Evolutionary conservation across 2,329 filamentous ascomycete species (phyloP).

Genomic region (Bipolaris victoriae): DNA sequence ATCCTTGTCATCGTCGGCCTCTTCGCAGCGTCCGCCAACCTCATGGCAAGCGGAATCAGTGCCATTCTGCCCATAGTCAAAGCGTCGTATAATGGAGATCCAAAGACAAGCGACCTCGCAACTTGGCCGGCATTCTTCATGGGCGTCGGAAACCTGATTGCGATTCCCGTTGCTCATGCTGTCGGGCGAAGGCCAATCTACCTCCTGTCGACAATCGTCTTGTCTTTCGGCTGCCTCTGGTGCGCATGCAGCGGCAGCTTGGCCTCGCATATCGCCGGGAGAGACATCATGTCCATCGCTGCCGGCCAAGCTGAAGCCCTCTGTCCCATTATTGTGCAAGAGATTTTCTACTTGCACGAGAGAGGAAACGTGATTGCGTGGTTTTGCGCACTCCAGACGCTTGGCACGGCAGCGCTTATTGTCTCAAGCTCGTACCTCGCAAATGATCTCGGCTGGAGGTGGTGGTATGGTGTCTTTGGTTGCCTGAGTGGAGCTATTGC

Average conservation of each 20-base stretch:
- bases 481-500: constrained; percentile 13
- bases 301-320: constrained; percentile 21
- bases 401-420: constrained; percentile 17
- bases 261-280: constrained; percentile 17
- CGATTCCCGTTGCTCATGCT: constrained; percentile 17
- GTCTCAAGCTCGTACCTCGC: constrained; percentile 18
- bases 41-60: constrained; percentile 20
- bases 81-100: constrained; percentile 10
- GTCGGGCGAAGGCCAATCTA: constrained; percentile 19
- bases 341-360: constrained; percentile 19
- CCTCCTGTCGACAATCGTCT: constrained; percentile 13
- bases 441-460: constrained; percentile 18
- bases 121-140: constrained; percentile 23
- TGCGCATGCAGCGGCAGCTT: constrained; percentile 15
- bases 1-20: constrained; percentile 20
- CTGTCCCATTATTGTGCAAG: constrained; percentile 18
- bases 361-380: constrained; percentile 17
- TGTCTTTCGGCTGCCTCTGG: constrained; percentile 17
- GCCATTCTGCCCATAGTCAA: constrained; percentile 16
- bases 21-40: constrained; percentile 15
- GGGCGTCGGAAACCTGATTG: constrained; percentile 18
- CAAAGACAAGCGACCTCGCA: constrained; percentile 14
- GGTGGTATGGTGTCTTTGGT: constrained; percentile 20
- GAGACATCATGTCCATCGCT: constrained; percentile 20
- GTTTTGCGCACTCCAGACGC: constrained; percentile 19